Evolutionary conservation across 768 basidiomycete species (phyloP), one percentile per base, ranked within the genome.

Genomic region (Cyathus striatus): DNA sequence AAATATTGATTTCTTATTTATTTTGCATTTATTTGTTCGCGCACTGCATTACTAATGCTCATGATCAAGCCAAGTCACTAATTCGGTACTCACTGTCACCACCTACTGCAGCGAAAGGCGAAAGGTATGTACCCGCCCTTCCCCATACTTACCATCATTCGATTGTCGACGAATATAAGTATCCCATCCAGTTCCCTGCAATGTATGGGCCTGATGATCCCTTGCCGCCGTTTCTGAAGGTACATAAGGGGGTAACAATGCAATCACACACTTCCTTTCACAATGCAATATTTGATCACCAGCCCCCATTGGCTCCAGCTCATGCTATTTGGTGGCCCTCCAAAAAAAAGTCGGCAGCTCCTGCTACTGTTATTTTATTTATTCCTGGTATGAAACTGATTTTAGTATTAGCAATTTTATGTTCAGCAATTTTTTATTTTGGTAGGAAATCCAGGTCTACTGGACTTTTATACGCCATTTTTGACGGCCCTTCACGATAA

Each of bases 391-490:
- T 14, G 32, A 32, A n/a, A 17, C 14, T n/a, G 2, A 5, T 13
- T n/a, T 24, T 21, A 30, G 32, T 33, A 22, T 42, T 43, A 40
- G 35, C 26, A 30, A 21, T n/a, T 24, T 30, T 9, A 20, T 38
- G 14, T 12, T 6, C 6, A 13, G 14, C 14, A 18, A 3, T 17
- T 10, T 40, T 40, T 6, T 13, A 25, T 23, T 21, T 13, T 13
- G n/a, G 16, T 50, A 76, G 72, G 73, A 5, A 77, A 77, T 48
- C 73, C 74, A 14, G 87, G 87, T 5, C 62, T 87, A 13, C 47
- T 82, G 23, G 69, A 73, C 35, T 87, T 89, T 60, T 90, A 90
- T 50, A 64, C 64, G 1, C 73, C 75, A 2, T 90, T 87, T 55
- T 69, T 90, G 12, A 62, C 68, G 17, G 67, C 67, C 3, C 58